These are phyloP conservation scores for Metarhizium brunneum DNA, from an alignment of 2,329 filamentous ascomycete genomes.

Conservation along the genomic window DNA sequence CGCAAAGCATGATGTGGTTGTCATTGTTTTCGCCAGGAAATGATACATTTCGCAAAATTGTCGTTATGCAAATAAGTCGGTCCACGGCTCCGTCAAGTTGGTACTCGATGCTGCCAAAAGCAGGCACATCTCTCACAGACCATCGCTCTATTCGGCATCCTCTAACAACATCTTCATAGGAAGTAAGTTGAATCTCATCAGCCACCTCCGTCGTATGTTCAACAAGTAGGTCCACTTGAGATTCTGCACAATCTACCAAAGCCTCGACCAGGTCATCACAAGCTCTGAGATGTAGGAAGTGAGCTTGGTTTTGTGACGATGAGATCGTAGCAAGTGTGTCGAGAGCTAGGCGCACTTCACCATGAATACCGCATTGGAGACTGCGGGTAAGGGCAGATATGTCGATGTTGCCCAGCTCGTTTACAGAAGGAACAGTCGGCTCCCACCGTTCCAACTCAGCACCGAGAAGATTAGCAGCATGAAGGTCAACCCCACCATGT, in stretches of 20 bases:
- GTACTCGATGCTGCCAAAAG: constrained; percentile 69
- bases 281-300: constrained; percentile 57
- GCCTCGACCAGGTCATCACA: constrained; percentile 87
- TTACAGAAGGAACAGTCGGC: constrained; percentile 64
- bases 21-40: constrained; percentile 53
- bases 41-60: constrained; percentile 85
- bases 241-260: constrained; percentile 82
- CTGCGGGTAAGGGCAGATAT: constrained; percentile 83
- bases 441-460: constrained; percentile 58
- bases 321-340: constrained; percentile 68
- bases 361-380: constrained; percentile 80
- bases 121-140: constrained; percentile 59
- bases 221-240: constrained; percentile 74
- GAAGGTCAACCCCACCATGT: constrained; percentile 65
- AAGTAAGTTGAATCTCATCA: constrained; percentile 70
- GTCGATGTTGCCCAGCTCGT: constrained; percentile 81
- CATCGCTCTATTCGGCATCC: constrained; percentile 68
- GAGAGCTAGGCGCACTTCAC: constrained; percentile 81
- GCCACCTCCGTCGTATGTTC: constrained; percentile 80
- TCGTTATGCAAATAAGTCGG: constrained; percentile 80
- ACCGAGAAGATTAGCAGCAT: constrained; percentile 54
- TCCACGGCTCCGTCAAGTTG: constrained; percentile 82
- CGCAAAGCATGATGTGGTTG: constrained; percentile 68
- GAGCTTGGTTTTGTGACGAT: constrained; percentile 51
- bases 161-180: constrained; percentile 82